Percentiles rank a stretch among this genome's conserved stretches.
These are phyloP conservation scores for Fomes fomentarius DNA, from an alignment of 1,284 basidiomycete genomes.

Conservation along the genomic window DNA sequence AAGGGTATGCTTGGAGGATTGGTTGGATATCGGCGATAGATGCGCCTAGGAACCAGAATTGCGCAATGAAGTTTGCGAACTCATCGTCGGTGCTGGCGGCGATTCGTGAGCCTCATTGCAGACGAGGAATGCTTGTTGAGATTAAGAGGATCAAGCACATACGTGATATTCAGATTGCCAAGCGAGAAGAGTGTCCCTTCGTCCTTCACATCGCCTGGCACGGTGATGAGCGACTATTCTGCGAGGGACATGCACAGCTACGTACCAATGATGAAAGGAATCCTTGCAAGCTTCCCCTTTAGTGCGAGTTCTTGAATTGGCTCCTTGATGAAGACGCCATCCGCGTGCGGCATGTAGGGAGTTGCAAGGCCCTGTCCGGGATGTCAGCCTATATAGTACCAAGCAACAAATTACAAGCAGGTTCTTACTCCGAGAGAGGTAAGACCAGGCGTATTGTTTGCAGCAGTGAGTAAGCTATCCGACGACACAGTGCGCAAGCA, in stretches of 20 bases:
- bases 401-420: background rate
- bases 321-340: conserved; percentile 40
- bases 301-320: conserved; percentile 5
- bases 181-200: conserved; percentile 35
- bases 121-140: no score
- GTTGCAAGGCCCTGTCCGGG: background rate
- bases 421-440: background rate
- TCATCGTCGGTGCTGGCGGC: conserved; percentile 10
- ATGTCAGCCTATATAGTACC: background rate
- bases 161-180: conserved; percentile 17
- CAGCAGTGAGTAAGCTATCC: background rate
- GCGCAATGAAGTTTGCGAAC: conserved; percentile 1
- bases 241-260: background rate
- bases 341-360: conserved; percentile 41
- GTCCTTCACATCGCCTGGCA: conserved; percentile 32
- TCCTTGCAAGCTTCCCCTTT: conserved; percentile 24
- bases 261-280: conserved; percentile 33
- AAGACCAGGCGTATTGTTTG: background rate
- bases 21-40: conserved; percentile 32
- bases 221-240: no score
- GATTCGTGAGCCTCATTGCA: no score
- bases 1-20: conserved; percentile 44
- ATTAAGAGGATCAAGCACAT: no score
- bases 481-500: background rate
- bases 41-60: conserved; percentile 38